Evolutionary conservation across 495 filamentous ascomycete species (phyloP).

Genomic region (Penicillium pulvis): DNA sequence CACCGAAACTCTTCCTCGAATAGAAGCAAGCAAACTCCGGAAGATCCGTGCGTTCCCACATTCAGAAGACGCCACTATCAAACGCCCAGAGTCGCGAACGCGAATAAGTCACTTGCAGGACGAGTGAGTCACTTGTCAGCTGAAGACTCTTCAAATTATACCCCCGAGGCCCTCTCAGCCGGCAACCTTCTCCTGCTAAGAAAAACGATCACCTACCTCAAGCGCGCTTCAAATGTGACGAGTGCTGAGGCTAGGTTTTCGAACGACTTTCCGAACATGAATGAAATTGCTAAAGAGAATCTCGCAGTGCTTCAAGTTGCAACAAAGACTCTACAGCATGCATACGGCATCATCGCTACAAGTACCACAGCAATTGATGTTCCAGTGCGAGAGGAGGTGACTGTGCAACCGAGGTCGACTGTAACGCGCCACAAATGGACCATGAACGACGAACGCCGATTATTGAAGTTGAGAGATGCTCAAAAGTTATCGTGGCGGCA

Average conservation of each 20-base stretch:
- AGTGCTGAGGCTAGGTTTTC: background rate
- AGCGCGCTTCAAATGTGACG: background rate
- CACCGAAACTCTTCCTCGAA: no score
- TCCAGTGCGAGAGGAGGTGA: background rate
- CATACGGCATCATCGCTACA: constrained; percentile 3
- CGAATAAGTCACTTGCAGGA: no score
- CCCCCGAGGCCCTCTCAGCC: no score
- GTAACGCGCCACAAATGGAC: background rate
- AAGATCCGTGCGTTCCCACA: no score
- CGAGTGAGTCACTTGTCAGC: no score
- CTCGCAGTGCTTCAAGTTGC: background rate
- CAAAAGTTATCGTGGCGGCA: background rate
- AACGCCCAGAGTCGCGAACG: no score
- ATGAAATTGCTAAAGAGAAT: background rate
- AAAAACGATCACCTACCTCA: constrained; percentile 4
- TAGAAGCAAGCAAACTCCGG: no score
- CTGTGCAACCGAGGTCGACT: background rate
- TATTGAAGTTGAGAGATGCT: background rate
- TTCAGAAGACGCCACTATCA: no score
- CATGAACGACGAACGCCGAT: background rate
- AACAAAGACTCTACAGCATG: constrained; percentile 4
- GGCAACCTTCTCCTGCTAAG: no score
- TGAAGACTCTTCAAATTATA: no score
- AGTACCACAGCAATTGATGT: background rate
- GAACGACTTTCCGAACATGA: background rate